phyloP scores from a whole-genome alignment of 805 yeast genomes.

The Starmerella bombi region DNA sequence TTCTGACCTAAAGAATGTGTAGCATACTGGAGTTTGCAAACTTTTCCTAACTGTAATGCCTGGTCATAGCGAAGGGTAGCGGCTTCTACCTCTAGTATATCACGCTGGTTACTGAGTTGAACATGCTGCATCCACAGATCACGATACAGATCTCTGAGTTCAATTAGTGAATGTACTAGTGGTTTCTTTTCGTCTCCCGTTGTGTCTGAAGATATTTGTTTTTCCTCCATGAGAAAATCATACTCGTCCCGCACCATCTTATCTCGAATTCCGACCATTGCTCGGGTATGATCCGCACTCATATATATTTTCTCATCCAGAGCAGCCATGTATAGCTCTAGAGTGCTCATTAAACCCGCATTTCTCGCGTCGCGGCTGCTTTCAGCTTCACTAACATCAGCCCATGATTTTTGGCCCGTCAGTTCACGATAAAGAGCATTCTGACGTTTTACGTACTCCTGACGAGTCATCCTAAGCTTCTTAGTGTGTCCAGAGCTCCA shows the following conservation, averaged over 20 bases:
- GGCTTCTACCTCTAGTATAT: slow-evolving; percentile 13
- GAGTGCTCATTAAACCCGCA: slow-evolving; percentile 13
- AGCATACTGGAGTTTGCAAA: slow-evolving; percentile 13
- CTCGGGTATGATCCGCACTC: slow-evolving; percentile 18
- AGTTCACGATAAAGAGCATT: slow-evolving; percentile 22
- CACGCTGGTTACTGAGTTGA: slow-evolving; percentile 13
- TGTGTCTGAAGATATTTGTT: neutral
- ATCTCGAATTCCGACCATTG: slow-evolving; percentile 15
- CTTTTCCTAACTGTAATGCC: slow-evolving; percentile 16
- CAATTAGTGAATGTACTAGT: slow-evolving; percentile 5
- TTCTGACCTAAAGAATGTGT: slow-evolving; percentile 15
- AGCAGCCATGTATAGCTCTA: slow-evolving; percentile 22
- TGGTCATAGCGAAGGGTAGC: slow-evolving; percentile 14
- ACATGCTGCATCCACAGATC: slow-evolving; percentile 14
- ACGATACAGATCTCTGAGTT: slow-evolving; percentile 12
- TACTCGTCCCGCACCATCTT: slow-evolving; percentile 9
- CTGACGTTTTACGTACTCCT: slow-evolving; percentile 22
- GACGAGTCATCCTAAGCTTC: slow-evolving; percentile 16
- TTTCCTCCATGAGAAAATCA: slow-evolving; percentile 5
- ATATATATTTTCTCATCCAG: slow-evolving; percentile 23
- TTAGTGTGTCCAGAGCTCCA: slow-evolving; percentile 3
- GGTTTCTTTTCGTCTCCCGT: too few relatives aligned
- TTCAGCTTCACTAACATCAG: slow-evolving; percentile 8
- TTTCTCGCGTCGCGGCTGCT: slow-evolving; percentile 7
- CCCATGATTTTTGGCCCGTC: slow-evolving; percentile 15